Conservation (phyloP, 1,284 basidiomycete genomes). For the Puccinia polysora region DNA sequence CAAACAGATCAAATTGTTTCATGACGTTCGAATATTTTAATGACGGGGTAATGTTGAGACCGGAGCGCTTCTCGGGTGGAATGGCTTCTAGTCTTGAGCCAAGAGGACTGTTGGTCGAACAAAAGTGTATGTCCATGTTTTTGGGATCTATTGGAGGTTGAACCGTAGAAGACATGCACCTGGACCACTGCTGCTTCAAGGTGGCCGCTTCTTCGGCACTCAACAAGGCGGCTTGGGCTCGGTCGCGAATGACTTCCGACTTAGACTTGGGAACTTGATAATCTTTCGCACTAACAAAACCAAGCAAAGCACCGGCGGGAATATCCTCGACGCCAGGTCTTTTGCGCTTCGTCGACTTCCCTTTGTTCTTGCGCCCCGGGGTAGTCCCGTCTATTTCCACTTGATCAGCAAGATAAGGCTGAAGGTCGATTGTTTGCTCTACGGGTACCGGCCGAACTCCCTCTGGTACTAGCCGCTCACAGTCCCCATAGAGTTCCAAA, state of each 20-base stretch:
- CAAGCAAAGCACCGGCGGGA: constrained; percentile 44
- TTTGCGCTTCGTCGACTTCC: constrained; percentile 17
- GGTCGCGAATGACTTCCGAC: not conserved
- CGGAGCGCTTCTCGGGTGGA: not conserved
- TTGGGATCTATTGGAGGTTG: constrained; percentile 4
- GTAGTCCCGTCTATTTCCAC: constrained; percentile 44
- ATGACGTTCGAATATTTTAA: not conserved
- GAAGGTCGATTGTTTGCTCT: constrained; percentile 66
- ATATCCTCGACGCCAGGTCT: constrained; percentile 48
- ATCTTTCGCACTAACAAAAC: constrained; percentile 39
- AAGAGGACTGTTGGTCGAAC: constrained; percentile 5
- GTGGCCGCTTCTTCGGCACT: not conserved
- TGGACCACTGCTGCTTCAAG: constrained; percentile 12
- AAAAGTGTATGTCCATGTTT: constrained; percentile 3
- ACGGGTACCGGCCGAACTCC: constrained; percentile 70
- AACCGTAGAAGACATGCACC: not conserved
- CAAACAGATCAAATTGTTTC: not conserved
- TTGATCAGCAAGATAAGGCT: constrained; percentile 51
- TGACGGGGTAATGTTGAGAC: not conserved
- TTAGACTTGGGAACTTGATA: constrained; percentile 19
- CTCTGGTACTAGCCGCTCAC: constrained; percentile 75
- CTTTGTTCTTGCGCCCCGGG: constrained; percentile 3
- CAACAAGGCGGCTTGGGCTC: constrained; percentile 27
- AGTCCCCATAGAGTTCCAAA: constrained; percentile 87
- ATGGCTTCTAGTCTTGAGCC: constrained; percentile 2